Conservation (phyloP, 805 yeast species). For the Saturnispora silvae region DNA sequence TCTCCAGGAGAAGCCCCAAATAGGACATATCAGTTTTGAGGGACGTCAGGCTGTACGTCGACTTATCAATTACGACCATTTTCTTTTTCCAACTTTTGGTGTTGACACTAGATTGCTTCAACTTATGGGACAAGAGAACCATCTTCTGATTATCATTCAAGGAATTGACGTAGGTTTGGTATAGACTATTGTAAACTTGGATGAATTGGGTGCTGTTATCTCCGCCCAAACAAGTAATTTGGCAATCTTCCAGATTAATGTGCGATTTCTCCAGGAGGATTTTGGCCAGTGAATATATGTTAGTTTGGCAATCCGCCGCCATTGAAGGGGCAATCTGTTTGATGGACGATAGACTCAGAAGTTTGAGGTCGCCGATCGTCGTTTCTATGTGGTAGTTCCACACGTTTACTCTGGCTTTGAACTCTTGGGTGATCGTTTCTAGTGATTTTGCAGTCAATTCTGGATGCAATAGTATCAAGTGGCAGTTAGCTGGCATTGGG, state of each 20-base stretch:
- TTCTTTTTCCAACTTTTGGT: not conserved
- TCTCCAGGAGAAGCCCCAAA: too few species aligned
- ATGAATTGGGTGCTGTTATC: too few species aligned
- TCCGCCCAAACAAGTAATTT: conserved; percentile 29
- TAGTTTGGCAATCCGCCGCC: not conserved
- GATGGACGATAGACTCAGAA: too few species aligned
- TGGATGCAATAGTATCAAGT: not conserved
- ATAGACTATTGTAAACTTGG: conserved; percentile 28
- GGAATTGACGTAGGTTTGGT: conserved; percentile 21
- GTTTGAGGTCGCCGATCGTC: too few species aligned
- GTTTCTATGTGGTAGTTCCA: too few species aligned
- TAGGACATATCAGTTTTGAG: too few species aligned
- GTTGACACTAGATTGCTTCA: conserved; percentile 1
- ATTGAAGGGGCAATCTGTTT: too few species aligned
- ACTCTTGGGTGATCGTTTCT: too few species aligned
- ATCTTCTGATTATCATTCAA: conserved; percentile 27
- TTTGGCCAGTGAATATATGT: not conserved
- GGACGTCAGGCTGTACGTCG: too few species aligned
- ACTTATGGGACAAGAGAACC: not conserved
- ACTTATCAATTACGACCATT: conserved; percentile 1
- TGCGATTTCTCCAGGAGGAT: not conserved
- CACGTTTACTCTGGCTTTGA: too few species aligned
- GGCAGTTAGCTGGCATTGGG: not conserved
- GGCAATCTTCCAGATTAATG: not conserved
- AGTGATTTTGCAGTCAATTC: too few species aligned